Base-by-base conservation (phyloP, 768 basidiomycete species). In the Baorangia bicolor region DNA sequence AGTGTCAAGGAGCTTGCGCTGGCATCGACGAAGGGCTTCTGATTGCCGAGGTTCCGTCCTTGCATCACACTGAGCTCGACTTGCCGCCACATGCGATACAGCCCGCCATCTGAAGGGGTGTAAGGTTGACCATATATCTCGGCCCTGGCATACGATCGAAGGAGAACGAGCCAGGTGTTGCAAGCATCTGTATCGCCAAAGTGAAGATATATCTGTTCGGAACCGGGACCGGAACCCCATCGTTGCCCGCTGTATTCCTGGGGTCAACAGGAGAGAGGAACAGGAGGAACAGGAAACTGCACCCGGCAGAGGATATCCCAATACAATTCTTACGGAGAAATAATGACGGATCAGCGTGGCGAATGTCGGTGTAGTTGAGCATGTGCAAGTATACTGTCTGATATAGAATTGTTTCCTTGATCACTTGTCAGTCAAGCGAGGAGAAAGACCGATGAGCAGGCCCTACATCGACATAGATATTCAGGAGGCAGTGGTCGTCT, bases 51-150 rank as follows among this genome's bases (percentile, higher is more conserved):
- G 64, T 86, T 85, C 38, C 90, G 83, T 13, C 85, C 91, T 71
- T 90, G 87, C 37, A 87, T 76, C 51, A 92, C 77, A 30, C 82
- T 81, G 25, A 94, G 74, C 58, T 90, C 84, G 23, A 94, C 78
- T 68, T 90, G 88, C 48, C 93, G 80, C 88, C 90, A 94, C 82
- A 94, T 88, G 51, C 92, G 85, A 71, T 90, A 92, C 12, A 88
- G 81, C 8, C 91, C 91, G 40, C 87, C 88, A 56, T 86, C 85
- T 48, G 71, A 64, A 21, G 82, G 77, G 37, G 76, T 75, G 60
- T 78, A 75, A 67, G 78, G 73, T 60, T 78, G 76, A 33, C 87
- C 90, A 65, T 92, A 90, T 51, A 88, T 82, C 70, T 93, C 92
- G 1, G 90, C 87, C 48, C 80, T 79, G 13, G 93, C 86, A 69